phyloP scores from a whole-genome alignment of 75 land plant genomes.

The Pseudotsuga menziesii region DNA sequence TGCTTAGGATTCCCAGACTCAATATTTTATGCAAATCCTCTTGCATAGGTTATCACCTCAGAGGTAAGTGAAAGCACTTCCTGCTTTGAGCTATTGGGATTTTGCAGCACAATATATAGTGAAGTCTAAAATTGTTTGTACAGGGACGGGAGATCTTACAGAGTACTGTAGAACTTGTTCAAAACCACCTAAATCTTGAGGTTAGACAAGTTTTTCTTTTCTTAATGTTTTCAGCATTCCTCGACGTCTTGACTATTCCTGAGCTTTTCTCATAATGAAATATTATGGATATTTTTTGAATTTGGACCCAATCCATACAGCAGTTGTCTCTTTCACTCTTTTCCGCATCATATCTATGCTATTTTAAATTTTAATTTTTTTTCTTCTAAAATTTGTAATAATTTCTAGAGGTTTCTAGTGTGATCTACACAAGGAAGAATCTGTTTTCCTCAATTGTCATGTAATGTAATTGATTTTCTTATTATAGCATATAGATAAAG shows the following conservation, averaged over 20 bases:
- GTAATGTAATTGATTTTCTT: too few relatives aligned
- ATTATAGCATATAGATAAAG: too few relatives aligned
- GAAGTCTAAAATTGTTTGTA: not conserved
- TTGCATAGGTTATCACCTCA: constrained; percentile 89
- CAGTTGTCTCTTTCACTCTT: not conserved
- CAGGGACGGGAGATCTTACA: constrained; percentile 95
- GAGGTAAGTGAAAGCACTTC: constrained; percentile 46
- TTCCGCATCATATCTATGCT: not conserved
- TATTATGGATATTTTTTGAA: not conserved
- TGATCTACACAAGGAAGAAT: too few relatives aligned
- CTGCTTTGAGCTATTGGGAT: not conserved
- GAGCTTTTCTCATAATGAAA: not conserved
- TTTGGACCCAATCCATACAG: not conserved
- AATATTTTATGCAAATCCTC: constrained; percentile 97
- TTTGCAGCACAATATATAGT: not conserved
- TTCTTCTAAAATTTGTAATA: too few relatives aligned
- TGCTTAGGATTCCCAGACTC: constrained; percentile 94
- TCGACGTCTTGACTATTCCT: too few relatives aligned
- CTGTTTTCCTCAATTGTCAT: too few relatives aligned
- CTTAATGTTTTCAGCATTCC: not conserved
- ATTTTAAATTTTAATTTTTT: too few relatives aligned
- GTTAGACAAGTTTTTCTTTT: constrained; percentile 22
- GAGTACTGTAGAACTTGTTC: constrained; percentile 96
- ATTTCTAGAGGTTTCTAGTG: too few relatives aligned
- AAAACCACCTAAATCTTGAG: constrained; percentile 80